These are phyloP conservation scores for Orobanche coerulescens DNA, from an alignment of 257 asterid species.

Conservation along the genomic window DNA sequence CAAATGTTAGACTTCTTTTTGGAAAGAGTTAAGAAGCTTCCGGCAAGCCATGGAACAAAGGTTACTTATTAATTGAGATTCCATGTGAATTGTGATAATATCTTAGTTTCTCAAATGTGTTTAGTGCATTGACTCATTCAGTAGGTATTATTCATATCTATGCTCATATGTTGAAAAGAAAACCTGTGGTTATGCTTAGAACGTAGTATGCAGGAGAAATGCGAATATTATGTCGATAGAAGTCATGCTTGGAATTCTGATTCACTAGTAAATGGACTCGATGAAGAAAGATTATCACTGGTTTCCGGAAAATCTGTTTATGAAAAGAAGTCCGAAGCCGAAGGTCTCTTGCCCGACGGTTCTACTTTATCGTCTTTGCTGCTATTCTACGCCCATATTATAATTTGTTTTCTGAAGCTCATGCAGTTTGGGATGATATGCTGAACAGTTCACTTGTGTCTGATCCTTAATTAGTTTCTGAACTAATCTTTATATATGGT, in stretches of 20 bases:
- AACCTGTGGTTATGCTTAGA: conserved; percentile 16
- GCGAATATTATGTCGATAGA: conserved; percentile 3
- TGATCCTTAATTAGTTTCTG: conserved; percentile 37
- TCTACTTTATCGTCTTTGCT: conserved; percentile 39
- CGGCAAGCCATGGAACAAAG: too few relatives aligned
- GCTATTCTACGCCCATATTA: conserved; percentile 40
- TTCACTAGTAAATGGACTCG: conserved; percentile 15
- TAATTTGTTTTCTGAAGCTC: conserved; percentile 40
- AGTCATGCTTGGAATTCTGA: conserved; percentile 14
- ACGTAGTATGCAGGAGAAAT: conserved; percentile 25
- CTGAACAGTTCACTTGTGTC: conserved; percentile 48
- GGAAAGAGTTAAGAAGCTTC: background rate
- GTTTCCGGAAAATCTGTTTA: conserved; percentile 24
- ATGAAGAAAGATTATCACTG: conserved; percentile 23
- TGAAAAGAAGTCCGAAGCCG: conserved; percentile 27
- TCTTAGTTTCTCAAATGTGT: background rate
- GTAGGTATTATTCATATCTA: background rate
- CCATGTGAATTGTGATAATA: background rate
- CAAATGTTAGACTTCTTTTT: background rate
- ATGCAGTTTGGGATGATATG: conserved; percentile 54
- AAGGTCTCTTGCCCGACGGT: conserved; percentile 21
- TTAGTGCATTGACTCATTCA: background rate
- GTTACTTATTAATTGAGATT: background rate
- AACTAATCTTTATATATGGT: conserved; percentile 44
- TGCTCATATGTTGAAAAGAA: background rate